A percentile compares a stretch with the other conserved stretches of the same genome.
These are phyloP conservation scores for Diphasiastrum complanatum DNA, from an alignment of 83 land plant species.

Conservation along the genomic window DNA sequence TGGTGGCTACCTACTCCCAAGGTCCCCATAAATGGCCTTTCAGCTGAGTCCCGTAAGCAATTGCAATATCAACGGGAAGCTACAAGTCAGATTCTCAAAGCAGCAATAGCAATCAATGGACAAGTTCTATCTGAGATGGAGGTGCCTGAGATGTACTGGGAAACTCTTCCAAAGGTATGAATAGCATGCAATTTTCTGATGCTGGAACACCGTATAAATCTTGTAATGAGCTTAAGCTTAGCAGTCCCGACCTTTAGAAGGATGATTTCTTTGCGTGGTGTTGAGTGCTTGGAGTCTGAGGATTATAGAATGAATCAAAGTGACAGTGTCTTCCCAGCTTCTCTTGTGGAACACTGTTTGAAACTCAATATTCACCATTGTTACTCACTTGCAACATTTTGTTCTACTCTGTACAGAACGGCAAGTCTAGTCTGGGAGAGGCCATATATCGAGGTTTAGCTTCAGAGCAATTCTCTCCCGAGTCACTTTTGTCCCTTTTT, in stretches of 20 bases:
- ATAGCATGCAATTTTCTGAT: not conserved
- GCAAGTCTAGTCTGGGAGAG: conserved; percentile 52
- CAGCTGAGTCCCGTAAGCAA: conserved; percentile 38
- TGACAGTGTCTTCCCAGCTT: too few species aligned
- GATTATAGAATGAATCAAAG: too few species aligned
- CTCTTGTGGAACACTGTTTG: not conserved
- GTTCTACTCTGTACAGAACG: conserved; percentile 39
- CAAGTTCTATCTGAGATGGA: conserved; percentile 55
- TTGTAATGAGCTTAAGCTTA: too few species aligned
- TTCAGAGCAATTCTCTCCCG: conserved; percentile 35
- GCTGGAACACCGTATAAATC: too few species aligned
- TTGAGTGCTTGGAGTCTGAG: not conserved
- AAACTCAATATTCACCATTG: not conserved
- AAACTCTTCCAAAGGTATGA: conserved; percentile 63
- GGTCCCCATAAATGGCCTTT: conserved; percentile 56
- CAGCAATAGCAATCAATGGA: conserved; percentile 67
- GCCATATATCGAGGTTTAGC: conserved; percentile 38
- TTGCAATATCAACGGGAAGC: conserved; percentile 39
- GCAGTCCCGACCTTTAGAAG: not conserved
- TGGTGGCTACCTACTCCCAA: conserved; percentile 76
- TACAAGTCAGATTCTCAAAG: conserved; percentile 64
- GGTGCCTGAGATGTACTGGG: conserved; percentile 38
- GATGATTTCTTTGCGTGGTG: not conserved
- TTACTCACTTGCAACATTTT: not conserved
- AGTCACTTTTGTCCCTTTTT: conserved; percentile 34